Conservation (phyloP, 805 yeast genomes). For the Metschnikowia kunwiensis region DNA sequence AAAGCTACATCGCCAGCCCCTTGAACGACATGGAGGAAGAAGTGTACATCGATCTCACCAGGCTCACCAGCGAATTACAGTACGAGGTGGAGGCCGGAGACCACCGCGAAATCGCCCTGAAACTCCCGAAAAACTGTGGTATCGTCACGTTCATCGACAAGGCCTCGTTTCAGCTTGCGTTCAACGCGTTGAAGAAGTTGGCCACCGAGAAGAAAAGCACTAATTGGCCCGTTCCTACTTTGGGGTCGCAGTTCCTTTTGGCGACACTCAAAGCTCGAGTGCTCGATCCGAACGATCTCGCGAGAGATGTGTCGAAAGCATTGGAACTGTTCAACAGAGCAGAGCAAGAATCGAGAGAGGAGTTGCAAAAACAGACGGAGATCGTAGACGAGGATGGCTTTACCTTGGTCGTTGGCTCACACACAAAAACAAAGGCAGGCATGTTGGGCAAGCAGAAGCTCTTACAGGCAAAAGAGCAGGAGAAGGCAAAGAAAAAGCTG, state of each 20-base stretch:
- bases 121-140: constrained; percentile 71
- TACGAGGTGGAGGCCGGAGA: constrained; percentile 24
- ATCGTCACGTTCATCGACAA: constrained; percentile 73
- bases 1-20: constrained; percentile 36
- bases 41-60: constrained; percentile 46
- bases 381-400: constrained; percentile 92
- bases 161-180: constrained; percentile 60
- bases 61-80: constrained; percentile 56
- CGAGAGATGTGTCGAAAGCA: constrained; percentile 54
- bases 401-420: constrained; percentile 83
- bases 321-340: constrained; percentile 65
- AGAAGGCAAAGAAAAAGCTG: constrained; percentile 46
- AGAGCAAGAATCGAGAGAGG: constrained; percentile 61
- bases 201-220: constrained; percentile 23
- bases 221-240: constrained; percentile 38
- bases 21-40: constrained; percentile 45
- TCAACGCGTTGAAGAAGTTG: constrained; percentile 56
- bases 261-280: constrained; percentile 31
- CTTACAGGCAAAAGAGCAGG: constrained; percentile 36
- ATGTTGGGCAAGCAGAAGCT: constrained; percentile 54
- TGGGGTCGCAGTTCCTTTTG: constrained; percentile 45
- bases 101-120: constrained; percentile 32
- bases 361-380: constrained; percentile 51
- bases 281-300: constrained; percentile 51
- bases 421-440: constrained; percentile 76